Evolutionary conservation across 192 early-diverging fungal species (phyloP).

Genomic region (Coemansia sp.): DNA sequence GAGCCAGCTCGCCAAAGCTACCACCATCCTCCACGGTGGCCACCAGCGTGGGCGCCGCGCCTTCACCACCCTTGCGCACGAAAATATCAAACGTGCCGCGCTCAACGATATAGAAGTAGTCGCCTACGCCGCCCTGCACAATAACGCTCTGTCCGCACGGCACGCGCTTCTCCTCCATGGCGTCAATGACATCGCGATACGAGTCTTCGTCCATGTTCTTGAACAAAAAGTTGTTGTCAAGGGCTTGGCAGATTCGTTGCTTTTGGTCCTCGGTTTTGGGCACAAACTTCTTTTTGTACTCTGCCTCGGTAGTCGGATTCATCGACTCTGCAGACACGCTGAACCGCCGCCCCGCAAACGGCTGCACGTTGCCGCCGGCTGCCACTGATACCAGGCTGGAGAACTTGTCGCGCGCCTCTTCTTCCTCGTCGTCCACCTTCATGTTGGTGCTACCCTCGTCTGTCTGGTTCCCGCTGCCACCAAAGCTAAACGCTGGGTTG

Average conservation of each 20-base stretch:
- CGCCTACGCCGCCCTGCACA: conserved; percentile 92
- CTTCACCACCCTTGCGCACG: conserved; percentile 68
- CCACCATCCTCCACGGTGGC: conserved; percentile 80
- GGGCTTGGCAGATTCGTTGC: conserved; percentile 76
- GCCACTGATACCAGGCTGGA: conserved; percentile 60
- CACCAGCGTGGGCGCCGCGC: conserved; percentile 71
- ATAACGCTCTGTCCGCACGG: conserved; percentile 74
- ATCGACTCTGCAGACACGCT: conserved; percentile 97
- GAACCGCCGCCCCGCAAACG: conserved; percentile 88
- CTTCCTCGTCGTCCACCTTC: conserved; percentile 65
- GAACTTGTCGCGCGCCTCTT: conserved; percentile 67
- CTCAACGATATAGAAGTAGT: conserved; percentile 99
- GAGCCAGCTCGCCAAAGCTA: conserved; percentile 96
- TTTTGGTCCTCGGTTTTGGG: conserved; percentile 88
- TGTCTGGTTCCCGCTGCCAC: conserved; percentile 47
- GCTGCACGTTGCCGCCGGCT: conserved; percentile 57
- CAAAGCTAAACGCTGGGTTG: conserved; percentile 60
- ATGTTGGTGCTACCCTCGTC: conserved; percentile 53
- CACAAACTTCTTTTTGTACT: conserved; percentile 84
- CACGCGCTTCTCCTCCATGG: conserved; percentile 92
- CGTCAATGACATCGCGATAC: conserved; percentile 90
- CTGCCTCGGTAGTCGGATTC: conserved; percentile 77
- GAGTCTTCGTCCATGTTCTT: conserved; percentile 95
- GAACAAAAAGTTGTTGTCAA: conserved; percentile 92
- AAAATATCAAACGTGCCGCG: conserved; percentile 89